Evolutionary conservation across 2,329 filamentous ascomycete genomes (phyloP).

Genomic region (Lasiodiplodia theobromae): DNA sequence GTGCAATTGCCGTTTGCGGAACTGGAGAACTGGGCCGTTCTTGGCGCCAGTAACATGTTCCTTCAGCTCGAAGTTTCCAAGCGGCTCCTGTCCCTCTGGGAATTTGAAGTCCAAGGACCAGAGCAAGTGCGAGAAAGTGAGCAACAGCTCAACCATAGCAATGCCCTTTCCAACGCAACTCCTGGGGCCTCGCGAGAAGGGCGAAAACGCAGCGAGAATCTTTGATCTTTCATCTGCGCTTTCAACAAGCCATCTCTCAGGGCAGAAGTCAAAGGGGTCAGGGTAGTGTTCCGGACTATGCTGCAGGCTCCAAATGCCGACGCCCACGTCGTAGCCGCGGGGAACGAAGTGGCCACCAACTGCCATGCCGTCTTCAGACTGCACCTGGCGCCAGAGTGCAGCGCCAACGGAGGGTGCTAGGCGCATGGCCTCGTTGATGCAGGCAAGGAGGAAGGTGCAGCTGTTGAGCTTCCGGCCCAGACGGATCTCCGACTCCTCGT

Average conservation of each 20-base stretch:
- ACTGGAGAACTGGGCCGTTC: slow-evolving; percentile 17
- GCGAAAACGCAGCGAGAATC: slow-evolving; percentile 62
- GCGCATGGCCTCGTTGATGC: slow-evolving; percentile 52
- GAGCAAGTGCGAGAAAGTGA: slow-evolving; percentile 63
- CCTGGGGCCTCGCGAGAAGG: slow-evolving; percentile 73
- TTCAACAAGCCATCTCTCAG: slow-evolving; percentile 31
- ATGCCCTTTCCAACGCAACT: slow-evolving; percentile 77
- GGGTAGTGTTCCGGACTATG: slow-evolving; percentile 49
- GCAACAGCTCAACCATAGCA: slow-evolving; percentile 64
- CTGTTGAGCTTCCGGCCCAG: slow-evolving; percentile 44
- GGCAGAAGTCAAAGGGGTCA: slow-evolving; percentile 46
- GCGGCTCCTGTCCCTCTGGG: slow-evolving; percentile 17
- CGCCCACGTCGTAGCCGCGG: slow-evolving; percentile 47
- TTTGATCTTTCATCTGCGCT: slow-evolving; percentile 1
- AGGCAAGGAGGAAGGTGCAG: slow-evolving; percentile 48
- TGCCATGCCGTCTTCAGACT: slow-evolving; percentile 42
- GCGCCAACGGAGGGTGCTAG: slow-evolving; percentile 49
- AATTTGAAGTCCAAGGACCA: slow-evolving; percentile 62
- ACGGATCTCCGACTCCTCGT: slow-evolving; percentile 47
- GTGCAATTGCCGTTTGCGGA: slow-evolving; percentile 11
- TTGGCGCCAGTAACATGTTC: slow-evolving; percentile 9
- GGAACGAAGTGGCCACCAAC: slow-evolving; percentile 41
- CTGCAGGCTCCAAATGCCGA: slow-evolving; percentile 49
- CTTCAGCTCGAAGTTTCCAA: slow-evolving; percentile 10
- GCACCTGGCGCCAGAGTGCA: slow-evolving; percentile 45